These are phyloP conservation scores for Amauroascus verrucosus DNA, from an alignment of 2,329 filamentous ascomycete species.

Conservation along the genomic window DNA sequence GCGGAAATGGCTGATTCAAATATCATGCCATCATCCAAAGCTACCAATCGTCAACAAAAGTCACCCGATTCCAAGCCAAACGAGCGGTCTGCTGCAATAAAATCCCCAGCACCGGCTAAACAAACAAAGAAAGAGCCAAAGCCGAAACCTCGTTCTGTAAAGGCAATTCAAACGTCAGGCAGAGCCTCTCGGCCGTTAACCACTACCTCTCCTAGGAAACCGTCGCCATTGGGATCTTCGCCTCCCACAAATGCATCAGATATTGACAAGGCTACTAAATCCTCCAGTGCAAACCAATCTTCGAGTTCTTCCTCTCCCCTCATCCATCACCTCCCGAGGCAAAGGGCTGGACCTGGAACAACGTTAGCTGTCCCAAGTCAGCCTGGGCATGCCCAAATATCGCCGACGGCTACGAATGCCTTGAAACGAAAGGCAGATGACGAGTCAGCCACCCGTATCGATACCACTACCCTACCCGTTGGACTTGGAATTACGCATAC, in stretches of 20 bases:
- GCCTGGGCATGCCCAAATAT: constrained; percentile 22
- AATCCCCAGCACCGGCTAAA: neutral
- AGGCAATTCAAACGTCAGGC: constrained; percentile 29
- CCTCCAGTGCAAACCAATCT: constrained; percentile 34
- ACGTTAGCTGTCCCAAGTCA: constrained; percentile 19
- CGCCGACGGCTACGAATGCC: constrained; percentile 26
- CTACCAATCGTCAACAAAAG: constrained; percentile 13
- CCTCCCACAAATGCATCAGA: constrained; percentile 53
- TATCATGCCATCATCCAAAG: constrained; percentile 15
- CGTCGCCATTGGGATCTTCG: constrained; percentile 52
- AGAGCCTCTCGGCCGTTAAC: constrained; percentile 30
- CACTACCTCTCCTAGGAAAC: constrained; percentile 49
- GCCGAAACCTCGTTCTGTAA: constrained; percentile 17
- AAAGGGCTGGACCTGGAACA: constrained; percentile 17
- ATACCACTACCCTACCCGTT: constrained; percentile 19
- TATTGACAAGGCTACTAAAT: constrained; percentile 38
- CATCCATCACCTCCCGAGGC: constrained; percentile 30
- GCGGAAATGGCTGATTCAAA: constrained; percentile 33
- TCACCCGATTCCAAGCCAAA: constrained; percentile 4
- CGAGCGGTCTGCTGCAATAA: constrained; percentile 11
- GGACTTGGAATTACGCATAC: constrained; percentile 18
- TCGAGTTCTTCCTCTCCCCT: constrained; percentile 40
- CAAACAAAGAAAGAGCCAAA: constrained; percentile 2
- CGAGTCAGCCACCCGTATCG: neutral
- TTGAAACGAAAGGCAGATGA: constrained; percentile 33